Percentiles rank a stretch among this genome's conserved stretches.
phyloP scores from a whole-genome alignment of 805 yeast genomes.

The Brettanomyces naardenensis region DNA sequence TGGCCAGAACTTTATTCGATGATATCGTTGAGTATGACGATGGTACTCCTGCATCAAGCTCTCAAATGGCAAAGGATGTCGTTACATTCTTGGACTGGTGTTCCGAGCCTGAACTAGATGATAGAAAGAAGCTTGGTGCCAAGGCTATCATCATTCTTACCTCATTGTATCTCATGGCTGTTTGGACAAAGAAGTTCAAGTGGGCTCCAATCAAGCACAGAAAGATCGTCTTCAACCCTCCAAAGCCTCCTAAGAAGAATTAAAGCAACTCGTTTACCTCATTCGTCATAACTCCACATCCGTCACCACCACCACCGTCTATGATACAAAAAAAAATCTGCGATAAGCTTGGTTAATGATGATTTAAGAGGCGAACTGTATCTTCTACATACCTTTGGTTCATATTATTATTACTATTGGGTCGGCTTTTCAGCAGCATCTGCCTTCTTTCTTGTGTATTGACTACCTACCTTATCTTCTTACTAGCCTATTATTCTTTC shows the following conservation, averaged over 20 bases:
- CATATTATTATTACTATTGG: too few relatives aligned
- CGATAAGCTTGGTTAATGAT: too few relatives aligned
- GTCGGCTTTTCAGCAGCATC: too few relatives aligned
- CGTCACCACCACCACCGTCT: too few relatives aligned
- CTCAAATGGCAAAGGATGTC: slow-evolving; percentile 99
- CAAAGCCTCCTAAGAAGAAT: slow-evolving; percentile 35
- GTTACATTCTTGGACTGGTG: slow-evolving; percentile 96
- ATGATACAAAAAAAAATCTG: too few relatives aligned
- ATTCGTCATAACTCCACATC: too few relatives aligned
- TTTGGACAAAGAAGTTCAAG: slow-evolving; percentile 96
- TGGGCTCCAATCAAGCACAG: slow-evolving; percentile 96
- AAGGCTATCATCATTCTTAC: slow-evolving; percentile 81
- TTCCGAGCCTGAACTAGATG: slow-evolving; percentile 97
- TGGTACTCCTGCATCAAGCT: slow-evolving; percentile 96
- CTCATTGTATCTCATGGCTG: slow-evolving; percentile 68
- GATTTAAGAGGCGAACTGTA: too few relatives aligned
- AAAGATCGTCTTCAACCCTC: slow-evolving; percentile 89
- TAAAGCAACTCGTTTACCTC: too few relatives aligned
- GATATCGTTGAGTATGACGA: slow-evolving; percentile 98
- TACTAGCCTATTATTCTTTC: not conserved
- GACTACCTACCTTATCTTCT: not conserved
- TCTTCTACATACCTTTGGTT: too few relatives aligned
- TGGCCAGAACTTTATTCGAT: slow-evolving; percentile 97
- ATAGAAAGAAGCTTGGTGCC: slow-evolving; percentile 92
- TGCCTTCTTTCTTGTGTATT: too few relatives aligned